Base-by-base conservation (phyloP, 73 alveolate species). In the Paramecium biaurelia region DNA sequence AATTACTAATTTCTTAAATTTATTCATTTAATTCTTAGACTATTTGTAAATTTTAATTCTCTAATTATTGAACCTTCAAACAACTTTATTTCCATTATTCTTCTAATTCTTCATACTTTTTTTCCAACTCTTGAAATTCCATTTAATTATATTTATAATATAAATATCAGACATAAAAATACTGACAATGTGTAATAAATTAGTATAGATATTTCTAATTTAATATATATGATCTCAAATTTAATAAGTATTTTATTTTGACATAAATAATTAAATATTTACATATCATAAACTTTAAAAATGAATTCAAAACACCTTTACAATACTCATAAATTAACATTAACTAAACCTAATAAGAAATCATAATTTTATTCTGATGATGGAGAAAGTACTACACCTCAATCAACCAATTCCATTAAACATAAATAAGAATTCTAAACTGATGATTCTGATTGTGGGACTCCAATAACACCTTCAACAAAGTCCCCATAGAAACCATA, bases 371-470 rank as follows among this genome's bases (percentile, higher is more conserved):
- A 7, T 72, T 34, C 38, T 21, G 90, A 79, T 32, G 90, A 79
- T 8, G 76, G 56, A 47, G 70, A 23, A 15, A 18, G 41, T 20
- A 79, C 74, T 0, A 41, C 90, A 37, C 47, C 42, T 9, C 47
- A 24, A 2, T 43, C 90, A 5, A 14, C 2, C 2, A 21, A 18
- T 34, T 45, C 72, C 20, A 12, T 12, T 5, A 79, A 21, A 23
- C 23, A 79, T 38, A 72, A 42, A 43, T 18, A 26, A 21, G 90
- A 79, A 20, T 42, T 43, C 23, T 45, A 79, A 41, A 79, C 90
- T 18, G 90, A 79, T 42, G 90, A 79, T 34, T 79, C 90, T 11
- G 90, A 79, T 21, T 21, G 43, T 42, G 76, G 76, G 0, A 79
- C 90, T 18, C 90, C 90, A 15, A 21, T 23, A 5, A 26, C 90